These are phyloP conservation scores for Daldinia loculata DNA, from an alignment of 495 filamentous ascomycete species.

Conservation along the genomic window DNA sequence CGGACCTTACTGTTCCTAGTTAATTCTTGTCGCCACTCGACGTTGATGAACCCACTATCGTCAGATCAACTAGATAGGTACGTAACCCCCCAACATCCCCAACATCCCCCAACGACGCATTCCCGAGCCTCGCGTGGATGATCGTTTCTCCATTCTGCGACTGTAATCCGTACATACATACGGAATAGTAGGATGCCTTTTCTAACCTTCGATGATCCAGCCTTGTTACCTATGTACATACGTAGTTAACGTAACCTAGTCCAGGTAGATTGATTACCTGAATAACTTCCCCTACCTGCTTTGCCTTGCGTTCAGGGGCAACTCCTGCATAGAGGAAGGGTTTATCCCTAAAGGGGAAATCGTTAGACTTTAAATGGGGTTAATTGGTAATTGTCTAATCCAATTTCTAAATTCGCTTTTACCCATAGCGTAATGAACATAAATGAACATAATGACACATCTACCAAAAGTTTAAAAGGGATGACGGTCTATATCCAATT, in stretches of 20 bases:
- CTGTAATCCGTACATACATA: neutral
- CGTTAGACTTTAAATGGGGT: conserved; percentile 6
- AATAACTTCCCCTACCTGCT: conserved; percentile 4
- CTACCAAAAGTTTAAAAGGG: conserved; percentile 8
- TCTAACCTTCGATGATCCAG: conserved; percentile 28
- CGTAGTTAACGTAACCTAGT: conserved; percentile 12
- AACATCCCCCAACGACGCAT: neutral
- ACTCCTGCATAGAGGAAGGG: conserved; percentile 16
- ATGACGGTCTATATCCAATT: neutral
- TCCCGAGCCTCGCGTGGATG: conserved; percentile 6
- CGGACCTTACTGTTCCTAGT: conserved; percentile 13
- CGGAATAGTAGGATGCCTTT: conserved; percentile 13
- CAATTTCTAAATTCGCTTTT: conserved; percentile 3
- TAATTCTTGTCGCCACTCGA: neutral
- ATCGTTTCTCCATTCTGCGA: conserved; percentile 12
- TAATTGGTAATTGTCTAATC: conserved; percentile 3
- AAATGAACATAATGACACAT: neutral
- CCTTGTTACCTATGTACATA: conserved; percentile 27
- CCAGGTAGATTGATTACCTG: conserved; percentile 22
- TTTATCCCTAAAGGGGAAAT: conserved; percentile 16
- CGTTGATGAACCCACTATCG: conserved; percentile 33
- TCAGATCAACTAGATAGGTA: conserved; percentile 27
- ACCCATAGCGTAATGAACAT: neutral
- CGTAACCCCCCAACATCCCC: conserved; percentile 10
- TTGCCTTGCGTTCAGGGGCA: conserved; percentile 34